Evolutionary conservation across 78 protist species (phyloP).

Genomic region (Dictyostelium firmibasis): DNA sequence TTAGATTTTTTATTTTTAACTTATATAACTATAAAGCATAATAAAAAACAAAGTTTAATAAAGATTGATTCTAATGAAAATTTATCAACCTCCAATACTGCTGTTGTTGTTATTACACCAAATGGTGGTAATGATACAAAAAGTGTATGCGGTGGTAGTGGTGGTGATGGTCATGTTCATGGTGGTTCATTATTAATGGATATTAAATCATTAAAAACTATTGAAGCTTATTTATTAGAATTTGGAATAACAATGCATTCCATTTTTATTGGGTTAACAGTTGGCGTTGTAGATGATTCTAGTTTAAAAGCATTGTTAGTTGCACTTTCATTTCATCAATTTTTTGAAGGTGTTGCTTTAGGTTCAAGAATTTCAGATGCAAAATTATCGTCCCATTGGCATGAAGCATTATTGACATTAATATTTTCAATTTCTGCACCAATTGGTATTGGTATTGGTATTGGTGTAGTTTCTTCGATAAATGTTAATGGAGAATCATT

Average conservation of each 20-base stretch:
- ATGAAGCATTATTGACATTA: background rate
- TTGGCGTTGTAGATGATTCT: conserved; percentile 25
- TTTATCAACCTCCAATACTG: background rate
- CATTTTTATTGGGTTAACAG: conserved; percentile 64
- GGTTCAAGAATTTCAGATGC: conserved; percentile 52
- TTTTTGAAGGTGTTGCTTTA: conserved; percentile 78
- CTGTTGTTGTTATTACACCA: background rate
- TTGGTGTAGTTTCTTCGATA: conserved; percentile 4
- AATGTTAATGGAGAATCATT: background rate
- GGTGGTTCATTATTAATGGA: conserved; percentile 1
- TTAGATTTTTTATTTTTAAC: background rate
- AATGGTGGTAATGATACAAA: background rate
- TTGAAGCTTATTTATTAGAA: conserved; percentile 54
- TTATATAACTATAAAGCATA: too few relatives aligned
- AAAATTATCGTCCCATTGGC: background rate
- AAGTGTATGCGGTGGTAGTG: too few relatives aligned
- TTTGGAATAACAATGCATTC: conserved; percentile 71
- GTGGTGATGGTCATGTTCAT: conserved; percentile 2
- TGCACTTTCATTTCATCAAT: conserved; percentile 76
- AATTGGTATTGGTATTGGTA: conserved; percentile 78
- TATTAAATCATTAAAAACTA: background rate
- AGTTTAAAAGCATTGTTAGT: conserved; percentile 35
- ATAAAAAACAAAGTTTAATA: too few relatives aligned
- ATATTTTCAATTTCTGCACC: conserved; percentile 77
- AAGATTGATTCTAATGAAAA: background rate